Conservation (phyloP, 495 filamentous ascomycete species). For the Sporormia fimetaria region DNA sequence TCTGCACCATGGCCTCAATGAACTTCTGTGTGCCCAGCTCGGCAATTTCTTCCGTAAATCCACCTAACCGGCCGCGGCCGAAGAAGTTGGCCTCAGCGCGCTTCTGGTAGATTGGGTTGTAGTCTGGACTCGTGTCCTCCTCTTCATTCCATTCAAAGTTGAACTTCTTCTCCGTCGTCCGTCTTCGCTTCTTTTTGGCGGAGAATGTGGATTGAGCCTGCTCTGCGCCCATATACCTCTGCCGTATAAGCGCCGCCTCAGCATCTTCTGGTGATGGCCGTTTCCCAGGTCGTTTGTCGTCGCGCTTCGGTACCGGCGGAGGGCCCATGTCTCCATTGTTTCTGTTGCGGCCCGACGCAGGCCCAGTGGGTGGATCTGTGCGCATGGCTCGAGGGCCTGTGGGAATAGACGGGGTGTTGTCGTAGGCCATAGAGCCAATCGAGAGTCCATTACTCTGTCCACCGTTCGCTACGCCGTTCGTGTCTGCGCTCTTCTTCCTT, state of each 20-base stretch:
- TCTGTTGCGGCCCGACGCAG: conserved; percentile 41
- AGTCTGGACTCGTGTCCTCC: conserved; percentile 85
- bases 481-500: conserved; percentile 43
- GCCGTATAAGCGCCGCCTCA: conserved; percentile 65
- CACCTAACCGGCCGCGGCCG: conserved; percentile 69
- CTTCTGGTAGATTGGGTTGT: conserved; percentile 77
- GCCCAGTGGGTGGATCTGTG: conserved; percentile 43
- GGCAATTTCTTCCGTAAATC: conserved; percentile 66
- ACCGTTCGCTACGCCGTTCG: conserved; percentile 20
- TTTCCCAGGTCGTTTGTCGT: conserved; percentile 36
- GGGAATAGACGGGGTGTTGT: conserved; percentile 38
- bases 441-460: conserved; percentile 29
- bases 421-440: conserved; percentile 7
- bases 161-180: conserved; percentile 94
- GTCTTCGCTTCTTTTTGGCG: conserved; percentile 88
- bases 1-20: conserved; percentile 62
- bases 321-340: conserved; percentile 44
- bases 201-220: conserved; percentile 81
- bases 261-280: conserved; percentile 56
- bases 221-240: conserved; percentile 88
- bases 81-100: conserved; percentile 66
- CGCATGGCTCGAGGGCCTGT: conserved; percentile 75
- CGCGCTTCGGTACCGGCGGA: conserved; percentile 39
- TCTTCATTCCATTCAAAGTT: conserved; percentile 98
- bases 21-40: conserved; percentile 62